Evolutionary conservation across 495 filamentous ascomycete species (phyloP), one percentile per base, ranked within the genome.

Genomic region (Glutinoglossum americanum): DNA sequence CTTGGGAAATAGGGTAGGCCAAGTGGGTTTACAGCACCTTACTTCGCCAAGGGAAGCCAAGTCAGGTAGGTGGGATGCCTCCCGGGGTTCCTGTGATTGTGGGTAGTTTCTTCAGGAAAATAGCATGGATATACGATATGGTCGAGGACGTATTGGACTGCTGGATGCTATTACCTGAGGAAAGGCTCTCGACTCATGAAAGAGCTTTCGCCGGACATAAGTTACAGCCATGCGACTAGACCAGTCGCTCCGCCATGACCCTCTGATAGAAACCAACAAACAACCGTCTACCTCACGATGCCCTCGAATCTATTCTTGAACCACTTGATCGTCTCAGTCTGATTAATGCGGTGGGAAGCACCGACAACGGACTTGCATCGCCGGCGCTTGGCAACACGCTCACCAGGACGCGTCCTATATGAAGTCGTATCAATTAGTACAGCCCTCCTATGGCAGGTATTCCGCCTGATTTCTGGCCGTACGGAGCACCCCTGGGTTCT

Each of bases 221-320:
- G 49, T 49, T 53, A 53, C 49, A 53, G 49, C 49, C 28, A 53
- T 53, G 15, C 28, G 49, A 32, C 49, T 17, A 32, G 47, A 9
- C 49, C 26, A 45, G 41, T 21, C 41, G 41, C 41, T 45, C 49
- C 26, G 7, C 21, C 21, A 51, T 15, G 15, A 51, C 47, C 47
- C 49, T 53, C 23, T 17, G 7, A 13, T 15, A 28, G 11, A 9
- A 53, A 13, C 1, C 26, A 27, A 15, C 5, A 3, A 15, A 32
- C 49, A 21, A 0, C 21, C 4, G 26, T 74, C 82, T 87, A 94
- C 76, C 88, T 83, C 73, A 94, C 84, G 67, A 94, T 94, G 69
- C 88, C 92, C 72, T 98, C 92, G 81, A 94, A 98, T 73, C 92
- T 82, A 77, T 85, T 84, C 85, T 97, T 99, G 86, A 94, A 97